A percentile compares a stretch with the other conserved stretches of the same genome.
Evolutionary conservation across 257 asterid species (phyloP).

Genomic region (Primulina tabacum): DNA sequence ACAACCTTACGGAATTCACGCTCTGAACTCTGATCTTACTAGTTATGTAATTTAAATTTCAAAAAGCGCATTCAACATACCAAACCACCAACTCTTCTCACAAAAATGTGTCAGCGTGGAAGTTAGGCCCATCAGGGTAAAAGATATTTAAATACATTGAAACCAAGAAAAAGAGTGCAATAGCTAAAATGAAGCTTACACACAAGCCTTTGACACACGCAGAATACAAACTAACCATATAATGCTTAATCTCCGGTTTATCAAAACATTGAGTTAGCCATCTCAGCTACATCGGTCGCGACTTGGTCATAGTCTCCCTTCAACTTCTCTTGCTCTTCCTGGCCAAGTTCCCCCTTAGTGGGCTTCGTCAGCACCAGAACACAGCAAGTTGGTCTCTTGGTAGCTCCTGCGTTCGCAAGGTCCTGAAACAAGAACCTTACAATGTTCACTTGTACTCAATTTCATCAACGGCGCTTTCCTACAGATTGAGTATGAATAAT

Average conservation of each 20-base stretch:
- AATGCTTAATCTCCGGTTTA: constrained; percentile 16
- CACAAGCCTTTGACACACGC: constrained; percentile 20
- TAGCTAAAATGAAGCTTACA: constrained; percentile 19
- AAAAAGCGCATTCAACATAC: too few species aligned
- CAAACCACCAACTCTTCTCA: too few species aligned
- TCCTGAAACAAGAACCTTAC: constrained; percentile 50
- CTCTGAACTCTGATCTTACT: too few species aligned
- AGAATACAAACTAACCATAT: constrained; percentile 23
- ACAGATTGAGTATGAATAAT: too few species aligned
- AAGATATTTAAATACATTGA: too few species aligned
- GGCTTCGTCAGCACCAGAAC: too few species aligned
- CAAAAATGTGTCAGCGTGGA: too few species aligned
- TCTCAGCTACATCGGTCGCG: constrained; percentile 48
- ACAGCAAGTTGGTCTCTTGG: constrained; percentile 92
- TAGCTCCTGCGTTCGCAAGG: constrained; percentile 88
- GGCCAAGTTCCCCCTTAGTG: constrained; percentile 66
- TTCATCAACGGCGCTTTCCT: too few species aligned
- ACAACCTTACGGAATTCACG: too few species aligned
- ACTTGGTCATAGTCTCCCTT: constrained; percentile 69
- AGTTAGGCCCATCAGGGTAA: neutral
- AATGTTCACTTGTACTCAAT: neutral
- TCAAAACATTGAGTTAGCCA: constrained; percentile 51
- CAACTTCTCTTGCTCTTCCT: constrained; percentile 72
- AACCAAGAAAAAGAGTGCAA: neutral
- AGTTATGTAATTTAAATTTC: too few species aligned